Percentiles rank a stretch among this genome's conserved stretches.
phyloP scores from a whole-genome alignment of 1,284 basidiomycete species.

The Caloboletus inedulis region DNA sequence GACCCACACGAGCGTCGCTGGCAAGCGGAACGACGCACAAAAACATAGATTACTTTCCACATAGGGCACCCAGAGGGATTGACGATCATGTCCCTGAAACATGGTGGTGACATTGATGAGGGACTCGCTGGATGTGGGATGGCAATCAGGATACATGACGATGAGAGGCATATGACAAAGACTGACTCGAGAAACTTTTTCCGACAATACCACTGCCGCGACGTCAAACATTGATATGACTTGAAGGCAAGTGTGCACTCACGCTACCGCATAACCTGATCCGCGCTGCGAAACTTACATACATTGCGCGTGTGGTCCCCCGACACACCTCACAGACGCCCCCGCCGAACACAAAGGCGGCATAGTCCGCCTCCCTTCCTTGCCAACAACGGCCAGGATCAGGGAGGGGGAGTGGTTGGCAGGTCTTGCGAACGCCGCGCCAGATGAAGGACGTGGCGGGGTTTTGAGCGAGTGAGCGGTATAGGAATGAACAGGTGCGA shows the following conservation, averaged over 20 bases:
- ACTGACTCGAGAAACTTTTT: constrained; percentile 19
- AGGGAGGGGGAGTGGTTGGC: constrained; percentile 34
- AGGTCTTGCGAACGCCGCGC: constrained; percentile 37
- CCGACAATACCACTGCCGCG: constrained; percentile 21
- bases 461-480: constrained; percentile 35
- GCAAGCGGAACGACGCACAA: constrained; percentile 10
- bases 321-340: constrained; percentile 57
- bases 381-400: constrained; percentile 36
- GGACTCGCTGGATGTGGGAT: constrained; percentile 8
- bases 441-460: constrained; percentile 41
- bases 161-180: not conserved
- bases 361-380: constrained; percentile 45
- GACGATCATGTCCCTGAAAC: not conserved
- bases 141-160: not conserved
- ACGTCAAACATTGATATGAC: not conserved
- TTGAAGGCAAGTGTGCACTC: constrained; percentile 11
- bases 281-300: constrained; percentile 44
- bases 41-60: constrained; percentile 24
- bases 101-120: constrained; percentile 7
- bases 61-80: constrained; percentile 18
- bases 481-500: constrained; percentile 42
- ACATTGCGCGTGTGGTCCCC: constrained; percentile 34
- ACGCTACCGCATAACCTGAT: constrained; percentile 45
- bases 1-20: not conserved
- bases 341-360: constrained; percentile 57